Evolutionary conservation across 2,329 filamentous ascomycete genomes (phyloP), one percentile per base, ranked within the genome.

Genomic region (Pseudodiploospora longispora): DNA sequence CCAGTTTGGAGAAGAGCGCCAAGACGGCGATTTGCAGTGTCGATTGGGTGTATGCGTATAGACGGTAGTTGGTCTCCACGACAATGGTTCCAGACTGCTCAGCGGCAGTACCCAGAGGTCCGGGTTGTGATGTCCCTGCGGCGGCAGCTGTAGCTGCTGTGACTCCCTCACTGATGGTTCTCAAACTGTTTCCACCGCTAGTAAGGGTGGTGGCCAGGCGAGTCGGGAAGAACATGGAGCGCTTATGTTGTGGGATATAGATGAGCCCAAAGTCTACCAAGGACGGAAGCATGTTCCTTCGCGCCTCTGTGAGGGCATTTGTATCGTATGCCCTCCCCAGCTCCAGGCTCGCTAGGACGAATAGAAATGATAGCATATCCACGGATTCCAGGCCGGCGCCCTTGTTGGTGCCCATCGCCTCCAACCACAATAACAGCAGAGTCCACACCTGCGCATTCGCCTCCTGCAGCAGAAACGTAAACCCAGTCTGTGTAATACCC

Each of bases 371-470:
- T 5, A 98, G 79, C 61, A 97, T 90, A 59, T 98, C 93, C 39
- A 95, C 89, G 47, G 85, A 83, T 53, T 95, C 88, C 74, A 95
- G 84, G 30, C 78, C 77, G 10, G 86, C 71, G 57, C 74, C 58
- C 37, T 63, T 61, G 40, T 65, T 62, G 10, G 62, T 66, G 54
- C 88, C 83, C 37, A 85, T 85, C 49, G 88, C 85, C 53, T 94
- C 87, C 41, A 98, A 81, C 74, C 95, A 98, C 30, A 96, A 82
- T 30, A 98, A 83, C 32, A 98, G 74, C 38, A 98, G 72, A 28
- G 89, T 93, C 93, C 93, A 98, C 32, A 98, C 89, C 64, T 98
- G 93, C 0, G 91, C 89, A 62, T 96, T 97, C 47, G 91, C 84
- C 59, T 96, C 91, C 58, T 97, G 91, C 6, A 98, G 73, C 45